phyloP scores from a whole-genome alignment of 345 rosid genomes.

The Citrus hindsii region DNA sequence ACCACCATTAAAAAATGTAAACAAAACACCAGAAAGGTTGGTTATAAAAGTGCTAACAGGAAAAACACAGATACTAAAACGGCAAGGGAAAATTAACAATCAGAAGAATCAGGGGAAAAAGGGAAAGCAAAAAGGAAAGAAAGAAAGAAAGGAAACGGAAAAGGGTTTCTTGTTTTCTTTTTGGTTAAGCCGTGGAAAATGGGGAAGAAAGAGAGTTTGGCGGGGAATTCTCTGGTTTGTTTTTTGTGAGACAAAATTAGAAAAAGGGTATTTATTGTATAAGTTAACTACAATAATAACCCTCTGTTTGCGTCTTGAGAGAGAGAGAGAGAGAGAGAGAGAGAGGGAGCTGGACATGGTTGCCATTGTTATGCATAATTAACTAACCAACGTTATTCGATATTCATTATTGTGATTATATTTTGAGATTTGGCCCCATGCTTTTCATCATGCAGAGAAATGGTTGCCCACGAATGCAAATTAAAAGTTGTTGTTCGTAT shows the following conservation, averaged over 20 bases:
- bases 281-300: not conserved
- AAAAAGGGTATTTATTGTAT: not conserved
- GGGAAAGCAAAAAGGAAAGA: not conserved
- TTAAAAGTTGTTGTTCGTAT: not conserved
- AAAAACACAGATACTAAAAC: not conserved
- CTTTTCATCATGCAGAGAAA: not conserved
- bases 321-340: not conserved
- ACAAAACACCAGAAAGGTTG: not conserved
- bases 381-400: not conserved
- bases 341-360: not conserved
- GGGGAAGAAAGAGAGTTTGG: constrained; percentile 20
- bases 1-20: not conserved
- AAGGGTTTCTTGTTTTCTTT: not conserved
- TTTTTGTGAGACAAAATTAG: constrained; percentile 4
- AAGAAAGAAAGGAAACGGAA: not conserved
- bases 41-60: not conserved
- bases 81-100: not conserved
- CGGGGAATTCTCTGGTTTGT: not conserved
- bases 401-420: not conserved
- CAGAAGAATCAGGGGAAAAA: not conserved
- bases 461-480: not conserved
- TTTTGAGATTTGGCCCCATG: not conserved
- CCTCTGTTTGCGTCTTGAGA: not conserved
- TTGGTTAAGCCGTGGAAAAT: constrained; percentile 8
- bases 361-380: not conserved